Conservation (phyloP, 2,329 filamentous ascomycete species). For the Claviceps sp. region DNA sequence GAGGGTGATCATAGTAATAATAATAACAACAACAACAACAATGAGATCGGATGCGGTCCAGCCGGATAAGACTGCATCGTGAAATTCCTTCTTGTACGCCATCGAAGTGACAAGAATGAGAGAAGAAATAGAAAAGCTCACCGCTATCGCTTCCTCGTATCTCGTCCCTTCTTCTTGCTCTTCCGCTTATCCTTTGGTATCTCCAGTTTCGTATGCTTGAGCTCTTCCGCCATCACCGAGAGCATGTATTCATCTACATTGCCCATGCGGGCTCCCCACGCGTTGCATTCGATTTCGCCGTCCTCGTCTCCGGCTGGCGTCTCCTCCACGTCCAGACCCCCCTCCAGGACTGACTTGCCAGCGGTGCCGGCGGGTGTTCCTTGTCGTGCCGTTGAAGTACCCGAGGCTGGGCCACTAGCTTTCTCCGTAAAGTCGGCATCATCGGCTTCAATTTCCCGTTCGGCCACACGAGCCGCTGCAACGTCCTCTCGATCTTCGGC, state of each 20-base stretch:
- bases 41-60: background rate
- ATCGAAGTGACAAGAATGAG: too few species aligned
- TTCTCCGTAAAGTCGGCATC: conserved; percentile 74
- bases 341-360: conserved; percentile 21
- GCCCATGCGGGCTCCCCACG: conserved; percentile 42
- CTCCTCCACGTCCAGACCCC: conserved; percentile 19
- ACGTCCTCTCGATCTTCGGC: conserved; percentile 91
- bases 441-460: conserved; percentile 79
- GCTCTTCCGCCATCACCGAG: conserved; percentile 48
- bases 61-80: background rate
- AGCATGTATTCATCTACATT: conserved; percentile 69
- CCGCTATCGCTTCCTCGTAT: conserved; percentile 38
- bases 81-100: too few species aligned
- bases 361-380: conserved; percentile 37
- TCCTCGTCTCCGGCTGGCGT: conserved; percentile 10
- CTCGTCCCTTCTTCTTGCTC: conserved; percentile 45
- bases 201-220: conserved; percentile 47
- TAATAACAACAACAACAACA: background rate
- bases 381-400: conserved; percentile 35
- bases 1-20: too few species aligned
- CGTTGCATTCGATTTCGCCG: conserved; percentile 39
- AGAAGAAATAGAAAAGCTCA: conserved; percentile 9
- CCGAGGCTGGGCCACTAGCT: conserved; percentile 30
- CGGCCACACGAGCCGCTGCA: conserved; percentile 70
- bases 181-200: conserved; percentile 53